These are phyloP conservation scores for Flaveria linearis DNA, from an alignment of 129 eudicot species.

Conservation along the genomic window DNA sequence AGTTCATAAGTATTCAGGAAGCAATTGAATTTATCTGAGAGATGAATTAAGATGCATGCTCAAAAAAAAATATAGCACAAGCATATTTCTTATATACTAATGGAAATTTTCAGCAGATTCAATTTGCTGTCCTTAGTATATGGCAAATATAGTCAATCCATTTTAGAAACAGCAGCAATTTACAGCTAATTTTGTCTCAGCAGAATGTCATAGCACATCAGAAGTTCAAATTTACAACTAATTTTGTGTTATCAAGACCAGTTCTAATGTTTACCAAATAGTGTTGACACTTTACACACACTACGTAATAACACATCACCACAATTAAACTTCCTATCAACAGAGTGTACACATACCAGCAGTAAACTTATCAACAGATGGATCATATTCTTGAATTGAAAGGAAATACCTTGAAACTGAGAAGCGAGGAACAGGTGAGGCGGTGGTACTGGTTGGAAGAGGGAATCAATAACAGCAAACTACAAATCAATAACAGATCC, in stretches of 20 bases:
- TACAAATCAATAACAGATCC: no score
- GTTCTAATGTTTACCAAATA: not conserved
- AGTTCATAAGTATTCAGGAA: not conserved
- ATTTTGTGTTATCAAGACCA: not conserved
- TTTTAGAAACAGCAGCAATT: not conserved
- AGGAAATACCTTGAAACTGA: not conserved
- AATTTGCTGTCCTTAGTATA: no score
- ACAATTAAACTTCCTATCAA: not conserved
- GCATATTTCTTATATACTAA: no score
- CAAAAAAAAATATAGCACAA: not conserved
- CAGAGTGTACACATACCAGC: not conserved
- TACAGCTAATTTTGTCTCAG: not conserved
- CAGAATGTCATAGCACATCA: not conserved
- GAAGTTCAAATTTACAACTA: not conserved
- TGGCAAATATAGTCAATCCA: no score
- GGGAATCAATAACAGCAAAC: constrained; percentile 7
- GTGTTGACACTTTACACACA: not conserved
- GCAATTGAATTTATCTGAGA: not conserved
- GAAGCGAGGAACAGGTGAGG: constrained; percentile 70
- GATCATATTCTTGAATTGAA: constrained; percentile 11
- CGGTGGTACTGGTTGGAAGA: constrained; percentile 40
- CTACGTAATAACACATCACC: not conserved
- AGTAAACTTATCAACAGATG: constrained; percentile 1
- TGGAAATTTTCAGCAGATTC: no score
- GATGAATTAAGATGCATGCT: constrained; percentile 15